These are phyloP conservation scores for Arabidopsis arenosa DNA, from an alignment of 345 rosid species.

Conservation along the genomic window DNA sequence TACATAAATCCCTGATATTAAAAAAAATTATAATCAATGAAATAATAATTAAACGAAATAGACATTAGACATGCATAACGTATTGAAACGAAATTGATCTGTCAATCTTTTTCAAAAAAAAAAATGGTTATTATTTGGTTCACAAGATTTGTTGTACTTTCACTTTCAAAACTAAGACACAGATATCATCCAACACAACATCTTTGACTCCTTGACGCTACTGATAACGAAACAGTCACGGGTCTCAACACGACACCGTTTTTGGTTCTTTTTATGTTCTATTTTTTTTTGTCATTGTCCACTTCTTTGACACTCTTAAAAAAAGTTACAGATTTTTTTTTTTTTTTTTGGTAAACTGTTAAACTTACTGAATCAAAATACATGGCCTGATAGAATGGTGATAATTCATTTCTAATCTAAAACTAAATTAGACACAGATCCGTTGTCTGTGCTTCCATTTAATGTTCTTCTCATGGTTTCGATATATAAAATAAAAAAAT, in stretches of 20 bases:
- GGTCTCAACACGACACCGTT: constrained; percentile 39
- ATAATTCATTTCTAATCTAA: neutral
- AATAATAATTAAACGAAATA: neutral
- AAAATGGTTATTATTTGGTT: neutral
- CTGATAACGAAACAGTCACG: constrained; percentile 37
- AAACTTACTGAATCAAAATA: neutral
- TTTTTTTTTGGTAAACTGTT: neutral
- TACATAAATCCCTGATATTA: too few species aligned
- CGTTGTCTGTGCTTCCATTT: constrained; percentile 32
- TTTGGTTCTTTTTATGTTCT: constrained; percentile 23
- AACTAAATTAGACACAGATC: constrained; percentile 38
- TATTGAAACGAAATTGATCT: constrained; percentile 29
- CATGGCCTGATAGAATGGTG: neutral
- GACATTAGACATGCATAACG: constrained; percentile 31
- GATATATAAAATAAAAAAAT: neutral
- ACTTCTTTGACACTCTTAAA: constrained; percentile 30
- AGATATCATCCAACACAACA: constrained; percentile 35
- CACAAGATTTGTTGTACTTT: constrained; percentile 26
- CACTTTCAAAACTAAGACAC: constrained; percentile 40
- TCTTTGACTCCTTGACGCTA: constrained; percentile 33
- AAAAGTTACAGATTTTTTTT: neutral
- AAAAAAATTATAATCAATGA: neutral
- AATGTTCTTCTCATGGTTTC: constrained; percentile 32
- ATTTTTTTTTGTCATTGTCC: constrained; percentile 30
- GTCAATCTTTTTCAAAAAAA: neutral